A percentile compares a stretch with the other conserved stretches of the same genome.
Conservation (phyloP, 176 grass and related monocot species). For the Oryza glumipatula region DNA sequence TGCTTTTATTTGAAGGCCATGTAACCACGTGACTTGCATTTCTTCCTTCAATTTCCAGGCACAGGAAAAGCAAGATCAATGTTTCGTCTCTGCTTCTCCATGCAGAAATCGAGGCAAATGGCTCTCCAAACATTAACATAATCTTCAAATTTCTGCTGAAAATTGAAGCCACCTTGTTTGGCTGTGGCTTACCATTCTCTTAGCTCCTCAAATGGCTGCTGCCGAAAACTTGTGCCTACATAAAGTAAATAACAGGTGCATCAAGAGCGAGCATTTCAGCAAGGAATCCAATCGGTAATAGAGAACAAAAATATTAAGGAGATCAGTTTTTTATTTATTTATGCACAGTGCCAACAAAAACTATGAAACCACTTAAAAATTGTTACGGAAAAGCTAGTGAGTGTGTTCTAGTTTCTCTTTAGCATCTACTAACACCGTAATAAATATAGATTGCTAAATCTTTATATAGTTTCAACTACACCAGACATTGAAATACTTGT, state of each 20-base stretch:
- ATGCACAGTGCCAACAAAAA: slow-evolving; percentile 1
- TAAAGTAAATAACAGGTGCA: slow-evolving; percentile 30
- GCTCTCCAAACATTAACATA: slow-evolving; percentile 29
- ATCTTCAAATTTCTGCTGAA: slow-evolving; percentile 33
- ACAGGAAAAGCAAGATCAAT: slow-evolving; percentile 36
- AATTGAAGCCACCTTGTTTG: slow-evolving; percentile 16
- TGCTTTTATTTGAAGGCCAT: slow-evolving; percentile 32
- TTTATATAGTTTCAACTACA: not conserved
- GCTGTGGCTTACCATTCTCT: slow-evolving; percentile 46
- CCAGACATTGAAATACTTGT: not conserved
- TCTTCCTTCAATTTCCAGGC: slow-evolving; percentile 31
- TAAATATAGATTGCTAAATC: not conserved
- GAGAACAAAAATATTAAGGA: not conserved
- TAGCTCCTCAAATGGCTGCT: slow-evolving; percentile 53
- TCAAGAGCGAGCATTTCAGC: slow-evolving; percentile 27
- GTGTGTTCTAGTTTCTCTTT: not conserved
- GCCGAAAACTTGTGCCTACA: slow-evolving; percentile 55
- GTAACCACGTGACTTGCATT: not conserved
- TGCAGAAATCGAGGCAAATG: slow-evolving; percentile 18
- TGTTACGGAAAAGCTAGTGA: not conserved
- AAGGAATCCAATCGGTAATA: not conserved
- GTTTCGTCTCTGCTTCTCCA: slow-evolving; percentile 32
- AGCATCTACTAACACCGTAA: not conserved
- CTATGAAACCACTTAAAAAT: not conserved
- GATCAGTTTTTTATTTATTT: not conserved